A percentile compares a stretch with the other conserved stretches of the same genome.
Evolutionary conservation across 495 filamentous ascomycete species (phyloP).

Genomic region (Articulospora tetracladia): DNA sequence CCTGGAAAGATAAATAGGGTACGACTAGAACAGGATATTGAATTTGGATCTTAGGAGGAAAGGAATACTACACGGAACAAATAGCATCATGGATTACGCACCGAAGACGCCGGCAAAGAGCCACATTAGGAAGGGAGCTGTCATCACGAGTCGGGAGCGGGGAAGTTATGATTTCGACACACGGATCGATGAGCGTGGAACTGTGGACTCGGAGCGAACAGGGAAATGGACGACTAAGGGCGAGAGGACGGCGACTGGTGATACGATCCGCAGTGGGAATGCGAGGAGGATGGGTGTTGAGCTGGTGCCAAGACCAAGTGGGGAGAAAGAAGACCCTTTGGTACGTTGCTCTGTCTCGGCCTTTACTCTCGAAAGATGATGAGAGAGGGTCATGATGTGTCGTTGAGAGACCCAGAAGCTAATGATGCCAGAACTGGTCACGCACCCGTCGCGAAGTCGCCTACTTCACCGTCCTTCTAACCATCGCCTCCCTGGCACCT

Average conservation of each 20-base stretch:
- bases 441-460: conserved; percentile 45
- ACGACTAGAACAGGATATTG: no score
- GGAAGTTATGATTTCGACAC: not conserved
- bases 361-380: not conserved
- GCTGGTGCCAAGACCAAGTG: conserved; percentile 45
- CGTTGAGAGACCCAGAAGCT: conserved; percentile 1
- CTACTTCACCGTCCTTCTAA: conserved; percentile 36
- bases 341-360: conserved; percentile 26
- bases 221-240: not conserved
- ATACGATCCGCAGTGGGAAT: not conserved
- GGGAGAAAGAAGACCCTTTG: conserved; percentile 44
- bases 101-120: not conserved
- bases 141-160: not conserved
- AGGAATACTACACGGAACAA: not conserved
- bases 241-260: not conserved
- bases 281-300: conserved; percentile 27
- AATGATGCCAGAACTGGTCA: conserved; percentile 40
- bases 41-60: not conserved
- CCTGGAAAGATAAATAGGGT: no score
- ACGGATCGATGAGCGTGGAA: not conserved
- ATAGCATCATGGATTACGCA: not conserved
- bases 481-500: conserved; percentile 36
- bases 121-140: conserved; percentile 1
- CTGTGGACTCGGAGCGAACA: not conserved
- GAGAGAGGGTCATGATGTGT: not conserved